Evolutionary conservation across 495 filamentous ascomycete genomes (phyloP).

Genomic region (Neurospora terricola): DNA sequence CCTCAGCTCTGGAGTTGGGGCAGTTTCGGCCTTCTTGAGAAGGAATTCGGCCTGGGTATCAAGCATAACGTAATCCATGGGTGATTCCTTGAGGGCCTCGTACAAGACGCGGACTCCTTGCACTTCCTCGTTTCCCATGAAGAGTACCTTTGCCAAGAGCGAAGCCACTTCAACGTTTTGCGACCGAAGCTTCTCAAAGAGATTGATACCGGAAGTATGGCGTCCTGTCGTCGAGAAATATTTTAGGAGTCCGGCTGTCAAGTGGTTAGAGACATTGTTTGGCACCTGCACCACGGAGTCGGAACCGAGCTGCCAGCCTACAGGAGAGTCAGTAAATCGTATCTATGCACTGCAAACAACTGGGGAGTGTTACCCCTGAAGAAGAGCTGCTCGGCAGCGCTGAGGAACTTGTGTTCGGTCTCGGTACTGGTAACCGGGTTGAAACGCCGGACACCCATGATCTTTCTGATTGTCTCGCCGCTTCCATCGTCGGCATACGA

Average conservation of each 20-base stretch:
- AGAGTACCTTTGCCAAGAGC: slow-evolving; percentile 75
- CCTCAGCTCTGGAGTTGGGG: slow-evolving; percentile 36
- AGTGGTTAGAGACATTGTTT: slow-evolving; percentile 92
- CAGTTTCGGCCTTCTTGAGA: slow-evolving; percentile 60
- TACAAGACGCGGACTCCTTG: slow-evolving; percentile 82
- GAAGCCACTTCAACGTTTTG: slow-evolving; percentile 91
- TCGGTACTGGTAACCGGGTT: slow-evolving; percentile 97
- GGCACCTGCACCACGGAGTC: slow-evolving; percentile 97
- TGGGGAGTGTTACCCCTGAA: slow-evolving; percentile 63
- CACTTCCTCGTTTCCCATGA: slow-evolving; percentile 93
- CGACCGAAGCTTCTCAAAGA: slow-evolving; percentile 91
- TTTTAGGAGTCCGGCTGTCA: slow-evolving; percentile 82
- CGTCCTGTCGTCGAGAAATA: slow-evolving; percentile 95
- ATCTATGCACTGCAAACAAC: not conserved
- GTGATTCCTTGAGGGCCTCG: slow-evolving; percentile 77
- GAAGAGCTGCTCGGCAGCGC: slow-evolving; percentile 89
- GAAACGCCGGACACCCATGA: slow-evolving; percentile 88
- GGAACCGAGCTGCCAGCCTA: slow-evolving; percentile 90
- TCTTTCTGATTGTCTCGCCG: slow-evolving; percentile 84
- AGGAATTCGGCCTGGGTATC: slow-evolving; percentile 93
- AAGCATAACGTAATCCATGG: slow-evolving; percentile 92
- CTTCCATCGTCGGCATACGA: slow-evolving; percentile 92
- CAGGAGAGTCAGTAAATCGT: slow-evolving; percentile 2
- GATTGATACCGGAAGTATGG: slow-evolving; percentile 91
- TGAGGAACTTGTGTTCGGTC: slow-evolving; percentile 91